A percentile compares a stretch with the other conserved stretches of the same genome.
phyloP scores from a whole-genome alignment of 202 grass and related monocot genomes.

The Saccharum hybrid region DNA sequence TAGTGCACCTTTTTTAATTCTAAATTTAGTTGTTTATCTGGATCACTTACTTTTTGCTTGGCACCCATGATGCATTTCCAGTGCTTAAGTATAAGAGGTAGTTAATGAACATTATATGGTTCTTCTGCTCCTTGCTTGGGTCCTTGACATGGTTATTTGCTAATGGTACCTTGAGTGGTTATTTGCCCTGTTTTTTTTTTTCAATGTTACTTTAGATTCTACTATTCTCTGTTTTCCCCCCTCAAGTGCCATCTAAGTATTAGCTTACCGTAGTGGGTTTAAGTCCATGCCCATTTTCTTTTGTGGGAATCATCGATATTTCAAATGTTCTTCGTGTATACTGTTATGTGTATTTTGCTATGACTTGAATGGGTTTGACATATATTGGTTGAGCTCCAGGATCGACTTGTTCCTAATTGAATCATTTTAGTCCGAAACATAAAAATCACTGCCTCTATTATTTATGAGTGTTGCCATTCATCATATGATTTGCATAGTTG shows the following conservation, averaged over 20 bases:
- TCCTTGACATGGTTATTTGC: constrained; percentile 10
- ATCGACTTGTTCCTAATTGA: constrained; percentile 10
- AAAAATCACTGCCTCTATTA: background rate
- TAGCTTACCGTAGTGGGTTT: constrained; percentile 16
- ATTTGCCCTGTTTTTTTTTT: background rate
- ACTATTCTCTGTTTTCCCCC: background rate
- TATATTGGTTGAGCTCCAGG: constrained; percentile 5
- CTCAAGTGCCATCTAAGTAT: background rate
- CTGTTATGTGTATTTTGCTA: background rate
- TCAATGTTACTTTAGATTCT: background rate
- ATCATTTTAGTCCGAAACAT: background rate
- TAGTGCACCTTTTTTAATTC: background rate
- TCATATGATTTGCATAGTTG: constrained; percentile 1
- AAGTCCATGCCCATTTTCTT: constrained; percentile 6
- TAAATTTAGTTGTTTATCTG: background rate
- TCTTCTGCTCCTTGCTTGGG: background rate
- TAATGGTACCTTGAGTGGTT: background rate
- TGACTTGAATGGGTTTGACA: background rate
- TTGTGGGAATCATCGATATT: background rate
- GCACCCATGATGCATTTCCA: constrained; percentile 18
- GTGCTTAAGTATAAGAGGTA: constrained; percentile 8
- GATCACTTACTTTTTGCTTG: background rate
- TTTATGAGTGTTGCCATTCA: constrained; percentile 23
- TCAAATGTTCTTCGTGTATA: background rate
- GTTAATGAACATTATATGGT: background rate